These are phyloP conservation scores for Xylariaceae sp. DNA, from an alignment of 2,329 filamentous ascomycete genomes.

Conservation along the genomic window DNA sequence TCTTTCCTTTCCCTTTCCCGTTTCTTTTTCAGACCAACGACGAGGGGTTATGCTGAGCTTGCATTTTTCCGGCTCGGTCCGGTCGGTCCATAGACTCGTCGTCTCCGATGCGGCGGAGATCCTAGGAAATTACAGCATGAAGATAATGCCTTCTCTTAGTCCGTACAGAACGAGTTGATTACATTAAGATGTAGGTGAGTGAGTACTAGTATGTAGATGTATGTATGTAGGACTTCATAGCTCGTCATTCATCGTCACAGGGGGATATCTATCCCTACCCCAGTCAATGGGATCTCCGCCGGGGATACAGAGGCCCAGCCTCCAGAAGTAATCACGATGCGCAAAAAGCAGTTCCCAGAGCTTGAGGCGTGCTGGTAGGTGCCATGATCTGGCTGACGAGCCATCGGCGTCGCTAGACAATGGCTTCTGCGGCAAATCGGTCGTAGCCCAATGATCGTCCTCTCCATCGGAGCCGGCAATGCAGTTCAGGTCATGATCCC, in stretches of 20 bases:
- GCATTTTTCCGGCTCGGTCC: not conserved
- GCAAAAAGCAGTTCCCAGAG: constrained; percentile 93
- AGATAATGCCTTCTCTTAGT: not conserved
- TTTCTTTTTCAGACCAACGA: constrained; percentile 1
- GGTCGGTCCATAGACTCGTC: not conserved
- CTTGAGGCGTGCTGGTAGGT: constrained; percentile 57
- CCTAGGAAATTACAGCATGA: not conserved
- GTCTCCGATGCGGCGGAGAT: not conserved
- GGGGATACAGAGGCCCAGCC: constrained; percentile 82
- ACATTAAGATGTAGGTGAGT: constrained; percentile 5
- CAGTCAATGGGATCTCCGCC: constrained; percentile 67
- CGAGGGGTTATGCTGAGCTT: not conserved
- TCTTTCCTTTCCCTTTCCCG: not conserved
- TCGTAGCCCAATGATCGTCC: constrained; percentile 16
- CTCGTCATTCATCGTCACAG: constrained; percentile 35
- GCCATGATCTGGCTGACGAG: constrained; percentile 45
- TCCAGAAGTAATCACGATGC: constrained; percentile 95
- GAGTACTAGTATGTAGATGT: not conserved
- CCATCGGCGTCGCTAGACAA: constrained; percentile 21
- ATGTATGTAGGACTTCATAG: constrained; percentile 29
- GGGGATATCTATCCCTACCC: constrained; percentile 48
- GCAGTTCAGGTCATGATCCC: constrained; percentile 66
- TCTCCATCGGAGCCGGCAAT: constrained; percentile 55
- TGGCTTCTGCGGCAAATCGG: constrained; percentile 23
- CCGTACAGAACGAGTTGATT: not conserved